Evolutionary conservation across 2,329 filamentous ascomycete genomes (phyloP).

Genomic region (Fusarium torreyae): DNA sequence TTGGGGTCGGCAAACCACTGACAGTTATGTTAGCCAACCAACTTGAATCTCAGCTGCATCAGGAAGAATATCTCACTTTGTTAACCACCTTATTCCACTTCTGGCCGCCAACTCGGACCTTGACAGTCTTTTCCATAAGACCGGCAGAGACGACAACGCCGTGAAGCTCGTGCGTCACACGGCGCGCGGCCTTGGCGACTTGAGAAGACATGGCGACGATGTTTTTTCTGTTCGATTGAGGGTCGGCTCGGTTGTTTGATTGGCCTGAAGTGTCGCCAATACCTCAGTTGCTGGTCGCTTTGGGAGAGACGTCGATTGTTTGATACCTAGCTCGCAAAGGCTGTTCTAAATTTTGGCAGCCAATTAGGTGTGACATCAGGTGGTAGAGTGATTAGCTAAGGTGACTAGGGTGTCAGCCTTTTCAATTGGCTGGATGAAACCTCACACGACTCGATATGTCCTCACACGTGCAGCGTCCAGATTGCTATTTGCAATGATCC

Average conservation of each 20-base stretch:
- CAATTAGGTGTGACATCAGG: constrained; percentile 34
- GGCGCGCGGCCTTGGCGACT: constrained; percentile 59
- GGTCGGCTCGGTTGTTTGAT: constrained; percentile 1
- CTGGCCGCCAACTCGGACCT: constrained; percentile 79
- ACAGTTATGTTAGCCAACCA: not conserved
- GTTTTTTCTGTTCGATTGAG: constrained; percentile 8
- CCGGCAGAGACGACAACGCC: constrained; percentile 85
- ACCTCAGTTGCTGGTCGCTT: constrained; percentile 32
- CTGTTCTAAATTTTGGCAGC: constrained; percentile 42
- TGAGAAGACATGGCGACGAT: constrained; percentile 56
- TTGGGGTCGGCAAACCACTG: constrained; percentile 74
- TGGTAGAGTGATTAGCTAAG: constrained; percentile 39
- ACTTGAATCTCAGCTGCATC: not conserved
- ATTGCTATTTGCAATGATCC: not conserved
- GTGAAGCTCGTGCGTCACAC: constrained; percentile 66
- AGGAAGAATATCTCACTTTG: constrained; percentile 68
- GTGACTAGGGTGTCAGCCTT: no score
- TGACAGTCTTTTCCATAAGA: constrained; percentile 83
- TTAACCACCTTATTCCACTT: constrained; percentile 80
- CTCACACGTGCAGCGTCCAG: constrained; percentile 14
- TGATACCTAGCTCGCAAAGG: constrained; percentile 19
- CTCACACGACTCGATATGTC: constrained; percentile 27
- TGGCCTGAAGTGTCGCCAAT: constrained; percentile 16
- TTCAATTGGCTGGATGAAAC: constrained; percentile 26
- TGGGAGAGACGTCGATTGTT: constrained; percentile 25